Evolutionary conservation across 441 rosid species (phyloP), one percentile per base, ranked within the genome.

Genomic region (Manihot esculenta): DNA sequence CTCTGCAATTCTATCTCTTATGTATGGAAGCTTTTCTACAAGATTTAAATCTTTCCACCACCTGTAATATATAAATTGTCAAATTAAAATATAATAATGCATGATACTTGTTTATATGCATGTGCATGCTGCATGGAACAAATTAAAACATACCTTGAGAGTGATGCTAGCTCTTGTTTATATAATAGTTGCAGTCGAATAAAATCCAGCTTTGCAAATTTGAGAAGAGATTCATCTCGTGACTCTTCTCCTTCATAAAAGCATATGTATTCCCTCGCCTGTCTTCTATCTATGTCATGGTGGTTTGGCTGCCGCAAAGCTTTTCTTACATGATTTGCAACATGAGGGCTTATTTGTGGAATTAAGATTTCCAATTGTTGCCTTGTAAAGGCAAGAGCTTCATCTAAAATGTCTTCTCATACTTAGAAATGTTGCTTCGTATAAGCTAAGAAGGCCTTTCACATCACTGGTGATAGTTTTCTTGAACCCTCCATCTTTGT

Each of bases 141-240:
- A 35, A 35, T 5, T 35, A 35, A 35, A 6, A 6, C 5, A 60
- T 54, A 55, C 70, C 54, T 72, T 11, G 64, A 50, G 17, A 72
- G 47, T 0, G 3, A 13, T 24, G 53, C 35, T 1, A 72, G 70
- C 64, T 72, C 75, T 64, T 64, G 63, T 20, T 56, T 41, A 44
- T 64, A 49, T n/a, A 72, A 23, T 12, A 30, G 1, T 17, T 56
- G 70, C 0, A 72, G 54, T 5, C 54, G 27, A 20, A 42, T 55
- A 18, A 44, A 72, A 47, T 72, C 75, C 7, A 64, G n/a, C 63
- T 64, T 72, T 17, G 69, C 75, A 63, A 72, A 64, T 45, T 42
- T 7, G 13, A 30, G 33, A 0, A 71, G 26, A 0, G 41, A 35
- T 53, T 71, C 54, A 38, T 63, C 38, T 4, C 13, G 55, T 41